These are phyloP conservation scores for Heteromeles arbutifolia DNA, from an alignment of 306 rosid species.

Conservation along the genomic window DNA sequence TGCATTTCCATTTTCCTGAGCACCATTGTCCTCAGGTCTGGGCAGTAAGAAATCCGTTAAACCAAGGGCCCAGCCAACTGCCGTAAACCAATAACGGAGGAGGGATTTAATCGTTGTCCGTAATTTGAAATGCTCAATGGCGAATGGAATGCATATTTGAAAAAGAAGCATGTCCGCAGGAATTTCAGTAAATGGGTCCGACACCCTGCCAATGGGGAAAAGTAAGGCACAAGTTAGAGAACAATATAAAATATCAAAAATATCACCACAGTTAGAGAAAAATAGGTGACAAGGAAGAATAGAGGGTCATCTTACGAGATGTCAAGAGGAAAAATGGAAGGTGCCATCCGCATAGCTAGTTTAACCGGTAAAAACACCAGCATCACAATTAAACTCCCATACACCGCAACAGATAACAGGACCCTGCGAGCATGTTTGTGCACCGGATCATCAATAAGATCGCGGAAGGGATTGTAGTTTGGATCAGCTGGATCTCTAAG, in stretches of 20 bases:
- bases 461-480: constrained; percentile 97
- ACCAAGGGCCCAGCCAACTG: constrained; percentile 97
- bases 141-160: constrained; percentile 97
- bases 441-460: constrained; percentile 95
- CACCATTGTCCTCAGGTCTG: constrained; percentile 66
- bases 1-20: constrained; percentile 80
- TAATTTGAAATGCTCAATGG: constrained; percentile 92
- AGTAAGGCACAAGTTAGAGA: constrained; percentile 16
- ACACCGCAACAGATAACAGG: constrained; percentile 86
- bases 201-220: constrained; percentile 54
- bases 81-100: constrained; percentile 90
- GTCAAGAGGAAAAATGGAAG: constrained; percentile 90
- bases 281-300: constrained; percentile 10
- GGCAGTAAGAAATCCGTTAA: constrained; percentile 86
- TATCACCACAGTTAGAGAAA: neutral
- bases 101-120: constrained; percentile 89
- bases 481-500: constrained; percentile 99
- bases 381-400: constrained; percentile 99
- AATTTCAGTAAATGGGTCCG: constrained; percentile 97
- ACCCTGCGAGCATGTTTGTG: constrained; percentile 99
- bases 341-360: constrained; percentile 92
- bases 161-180: constrained; percentile 99
- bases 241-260: neutral
- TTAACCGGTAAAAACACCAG: constrained; percentile 93
- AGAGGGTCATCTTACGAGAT: constrained; percentile 62